A percentile compares a stretch with the other conserved stretches of the same genome.
Evolutionary conservation across 75 land plant genomes (phyloP).

Genomic region (Ceratopteris richardii): DNA sequence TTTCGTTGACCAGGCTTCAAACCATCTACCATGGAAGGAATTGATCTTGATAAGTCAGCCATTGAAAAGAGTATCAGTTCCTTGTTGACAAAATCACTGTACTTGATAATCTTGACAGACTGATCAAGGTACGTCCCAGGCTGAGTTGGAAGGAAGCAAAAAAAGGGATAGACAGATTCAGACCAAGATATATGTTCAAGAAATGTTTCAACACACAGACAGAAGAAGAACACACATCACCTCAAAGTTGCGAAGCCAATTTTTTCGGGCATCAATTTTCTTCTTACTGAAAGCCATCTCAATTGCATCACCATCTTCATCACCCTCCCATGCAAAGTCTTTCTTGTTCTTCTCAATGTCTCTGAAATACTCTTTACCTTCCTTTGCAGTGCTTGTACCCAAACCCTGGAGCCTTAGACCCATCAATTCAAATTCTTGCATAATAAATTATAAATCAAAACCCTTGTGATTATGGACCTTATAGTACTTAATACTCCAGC

Average conservation of each 20-base stretch:
- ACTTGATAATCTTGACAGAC: constrained; percentile 58
- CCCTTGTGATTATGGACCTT: constrained; percentile 56
- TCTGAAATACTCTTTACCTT: constrained; percentile 89
- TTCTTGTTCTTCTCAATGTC: constrained; percentile 72
- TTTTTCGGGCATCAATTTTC: constrained; percentile 94
- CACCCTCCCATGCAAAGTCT: constrained; percentile 73
- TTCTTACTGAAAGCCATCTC: constrained; percentile 99
- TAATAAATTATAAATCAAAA: neutral
- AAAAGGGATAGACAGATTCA: too few relatives aligned
- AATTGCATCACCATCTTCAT: constrained; percentile 89
- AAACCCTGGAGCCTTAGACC: constrained; percentile 47
- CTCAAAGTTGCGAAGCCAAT: constrained; percentile 92
- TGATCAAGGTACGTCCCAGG: constrained; percentile 92
- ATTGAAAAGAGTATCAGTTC: constrained; percentile 86
- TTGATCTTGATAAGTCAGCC: constrained; percentile 91
- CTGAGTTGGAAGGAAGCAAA: too few relatives aligned
- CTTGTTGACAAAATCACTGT: constrained; percentile 91
- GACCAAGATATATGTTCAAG: too few relatives aligned
- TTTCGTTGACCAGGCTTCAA: constrained; percentile 96
- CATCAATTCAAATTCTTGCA: neutral
- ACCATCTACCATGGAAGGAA: constrained; percentile 98
- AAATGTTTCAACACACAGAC: too few relatives aligned
- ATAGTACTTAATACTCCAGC: constrained; percentile 96
- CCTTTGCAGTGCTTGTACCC: constrained; percentile 90
- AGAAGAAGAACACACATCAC: constrained; percentile 25